Evolutionary conservation across 163 green algal species (phyloP), one percentile per base, ranked within the genome.

Genomic region (Chlamydomonas reinhardtii): DNA sequence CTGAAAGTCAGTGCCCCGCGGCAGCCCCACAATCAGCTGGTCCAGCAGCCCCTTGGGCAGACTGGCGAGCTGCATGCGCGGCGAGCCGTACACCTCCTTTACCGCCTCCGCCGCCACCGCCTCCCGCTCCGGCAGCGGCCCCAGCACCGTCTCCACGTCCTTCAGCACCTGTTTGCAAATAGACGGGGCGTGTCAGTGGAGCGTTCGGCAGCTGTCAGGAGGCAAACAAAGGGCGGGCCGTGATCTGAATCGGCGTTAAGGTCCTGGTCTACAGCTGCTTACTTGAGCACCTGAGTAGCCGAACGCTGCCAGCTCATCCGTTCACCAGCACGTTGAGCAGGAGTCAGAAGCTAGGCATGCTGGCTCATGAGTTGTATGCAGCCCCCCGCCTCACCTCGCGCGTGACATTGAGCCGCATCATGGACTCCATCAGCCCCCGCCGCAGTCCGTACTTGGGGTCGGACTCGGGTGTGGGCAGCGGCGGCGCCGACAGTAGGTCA

Each of bases 31-130:
- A 48, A 84, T 74, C 54, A 86, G 48, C 54, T 34, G 15, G 0
- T 29, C 61, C 64, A 90, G 73, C 86, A 90, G 64, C 34, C 88
- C 86, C 4, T 32, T 25, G 2, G 86, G 86, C 73, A 90, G 56
- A 39, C 76, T 80, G n/a, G 86, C 86, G 43, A 90, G 86, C 79
- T 87, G 83, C 86, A 90, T 90, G 72, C 86, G 78, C 19, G 56
- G 76, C 3, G 25, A 35, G 29, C 86, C 79, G 64, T 87, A 90
- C n/a, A 90, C 83, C 86, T 90, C 86, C 35, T 71, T 25, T n/a
- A 90, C 61, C 2, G 73, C 73, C 17, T 76, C 72, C 27, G 75
- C 61, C 54, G 73, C 73, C 52, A 52, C 19, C n/a, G 16, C 9
- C n/a, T 87, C 65, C 4, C 32, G 43, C 34, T 56, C 62, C n/a